phyloP scores from a whole-genome alignment of 768 basidiomycete species.

The Naganishia vaughanmartiniae region DNA sequence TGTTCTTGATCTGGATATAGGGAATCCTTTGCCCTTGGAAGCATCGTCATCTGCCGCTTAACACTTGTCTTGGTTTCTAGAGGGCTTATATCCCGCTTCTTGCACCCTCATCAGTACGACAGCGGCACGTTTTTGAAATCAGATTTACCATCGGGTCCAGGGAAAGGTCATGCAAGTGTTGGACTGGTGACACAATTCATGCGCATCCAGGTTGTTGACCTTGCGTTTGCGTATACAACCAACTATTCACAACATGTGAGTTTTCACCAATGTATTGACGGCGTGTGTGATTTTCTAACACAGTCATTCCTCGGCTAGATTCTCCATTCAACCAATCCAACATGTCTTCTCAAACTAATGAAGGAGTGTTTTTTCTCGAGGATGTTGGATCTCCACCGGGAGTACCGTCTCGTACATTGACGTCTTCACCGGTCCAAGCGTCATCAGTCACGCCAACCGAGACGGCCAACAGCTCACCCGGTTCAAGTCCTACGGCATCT shows the following conservation, averaged over 20 bases:
- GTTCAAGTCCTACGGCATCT: conserved; percentile 13
- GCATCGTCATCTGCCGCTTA: background rate
- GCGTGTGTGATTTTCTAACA: no score
- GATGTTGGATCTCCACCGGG: conserved; percentile 23
- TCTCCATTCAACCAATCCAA: background rate
- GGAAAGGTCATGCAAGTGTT: conserved; percentile 19
- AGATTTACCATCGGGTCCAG: background rate
- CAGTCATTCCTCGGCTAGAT: background rate
- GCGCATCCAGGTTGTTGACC: conserved; percentile 13
- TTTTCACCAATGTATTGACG: background rate
- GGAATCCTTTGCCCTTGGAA: background rate
- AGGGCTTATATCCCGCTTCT: background rate
- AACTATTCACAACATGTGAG: background rate
- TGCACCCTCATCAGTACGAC: background rate
- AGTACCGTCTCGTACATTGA: conserved; percentile 1
- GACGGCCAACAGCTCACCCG: conserved; percentile 17
- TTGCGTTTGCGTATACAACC: conserved; percentile 8
- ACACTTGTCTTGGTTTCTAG: background rate
- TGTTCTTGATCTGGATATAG: background rate
- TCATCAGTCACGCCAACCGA: background rate
- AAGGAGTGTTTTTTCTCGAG: conserved; percentile 28
- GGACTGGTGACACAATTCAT: background rate
- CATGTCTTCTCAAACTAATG: conserved; percentile 21
- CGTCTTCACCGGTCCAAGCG: conserved; percentile 1
- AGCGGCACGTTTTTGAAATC: background rate